Percentiles rank a stretch among this genome's conserved stretches.
These are phyloP conservation scores for Sclerotinia minor DNA, from an alignment of 2,329 filamentous ascomycete genomes.

Conservation along the genomic window DNA sequence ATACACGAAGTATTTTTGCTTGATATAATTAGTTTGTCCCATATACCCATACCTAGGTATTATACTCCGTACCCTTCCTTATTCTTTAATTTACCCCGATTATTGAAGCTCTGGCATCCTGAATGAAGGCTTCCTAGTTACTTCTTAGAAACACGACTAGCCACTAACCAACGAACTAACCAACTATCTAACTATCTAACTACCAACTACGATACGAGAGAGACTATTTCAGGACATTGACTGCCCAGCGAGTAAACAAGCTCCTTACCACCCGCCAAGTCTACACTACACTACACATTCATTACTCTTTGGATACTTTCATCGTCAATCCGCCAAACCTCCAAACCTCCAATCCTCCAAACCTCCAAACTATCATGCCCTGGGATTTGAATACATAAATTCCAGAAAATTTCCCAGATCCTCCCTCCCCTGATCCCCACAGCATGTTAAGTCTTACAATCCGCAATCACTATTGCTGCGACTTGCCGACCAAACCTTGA, in stretches of 20 bases:
- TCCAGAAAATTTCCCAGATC: not conserved
- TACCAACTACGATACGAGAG: no score
- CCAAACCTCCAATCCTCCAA: not conserved
- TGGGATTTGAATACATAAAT: not conserved
- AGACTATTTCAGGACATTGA: not conserved
- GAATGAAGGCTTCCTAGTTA: not conserved
- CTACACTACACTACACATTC: no score
- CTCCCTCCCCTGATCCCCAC: constrained; percentile 24
- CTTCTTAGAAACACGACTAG: not conserved
- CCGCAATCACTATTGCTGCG: constrained; percentile 27
- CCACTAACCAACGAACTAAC: no score
- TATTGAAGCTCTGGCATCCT: not conserved
- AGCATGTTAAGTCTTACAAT: constrained; percentile 29
- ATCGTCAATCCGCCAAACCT: not conserved
- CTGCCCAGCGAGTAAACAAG: not conserved
- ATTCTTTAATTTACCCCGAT: not conserved
- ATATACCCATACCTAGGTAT: not conserved
- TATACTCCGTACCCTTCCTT: not conserved
- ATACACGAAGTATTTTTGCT: not conserved
- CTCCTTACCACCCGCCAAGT: not conserved
- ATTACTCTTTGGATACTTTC: not conserved
- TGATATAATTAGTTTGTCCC: not conserved
- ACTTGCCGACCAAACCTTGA: constrained; percentile 29
- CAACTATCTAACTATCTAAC: no score
- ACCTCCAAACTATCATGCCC: not conserved